A percentile compares a stretch with the other conserved stretches of the same genome.
Evolutionary conservation across 805 yeast species (phyloP).

Genomic region (Spathaspora boniae): DNA sequence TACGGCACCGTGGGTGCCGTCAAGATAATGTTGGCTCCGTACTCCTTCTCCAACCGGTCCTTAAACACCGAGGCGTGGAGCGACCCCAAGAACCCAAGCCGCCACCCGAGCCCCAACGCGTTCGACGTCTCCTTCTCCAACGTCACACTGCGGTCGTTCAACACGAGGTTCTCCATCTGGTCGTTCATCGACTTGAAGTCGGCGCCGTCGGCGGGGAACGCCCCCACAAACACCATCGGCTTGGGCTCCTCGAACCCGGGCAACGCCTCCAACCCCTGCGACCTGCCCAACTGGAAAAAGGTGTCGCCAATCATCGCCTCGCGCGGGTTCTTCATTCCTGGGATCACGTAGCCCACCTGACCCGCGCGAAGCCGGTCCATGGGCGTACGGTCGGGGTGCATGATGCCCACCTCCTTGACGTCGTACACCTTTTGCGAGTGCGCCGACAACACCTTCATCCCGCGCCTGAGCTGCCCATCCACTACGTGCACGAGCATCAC

Average conservation of each 20-base stretch:
- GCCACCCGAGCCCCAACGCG: slow-evolving; percentile 97
- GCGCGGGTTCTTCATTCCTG: slow-evolving; percentile 84
- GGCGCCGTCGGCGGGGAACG: slow-evolving; percentile 92
- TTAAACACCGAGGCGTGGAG: slow-evolving; percentile 93
- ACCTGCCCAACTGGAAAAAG: slow-evolving; percentile 57
- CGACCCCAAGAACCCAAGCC: slow-evolving; percentile 91
- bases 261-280: slow-evolving; percentile 61
- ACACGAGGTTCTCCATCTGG: slow-evolving; percentile 78
- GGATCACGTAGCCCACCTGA: slow-evolving; percentile 92
- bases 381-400: slow-evolving; percentile 84
- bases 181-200: slow-evolving; percentile 90
- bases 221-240: slow-evolving; percentile 98
- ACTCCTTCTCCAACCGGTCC: slow-evolving; percentile 88
- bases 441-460: slow-evolving; percentile 72
- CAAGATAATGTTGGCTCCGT: slow-evolving; percentile 86
- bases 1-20: slow-evolving; percentile 98
- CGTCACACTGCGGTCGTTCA: slow-evolving; percentile 90
- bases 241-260: slow-evolving; percentile 97
- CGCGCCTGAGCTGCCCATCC: slow-evolving; percentile 75
- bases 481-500: slow-evolving; percentile 79
- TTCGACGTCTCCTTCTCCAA: slow-evolving; percentile 86
- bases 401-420: slow-evolving; percentile 88
- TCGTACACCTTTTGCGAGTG: slow-evolving; percentile 77
- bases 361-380: slow-evolving; percentile 73
- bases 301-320: slow-evolving; percentile 95